Base-by-base conservation (phyloP, 192 early-diverging fungal species). In the Phlyctochytrium bullatum region DNA sequence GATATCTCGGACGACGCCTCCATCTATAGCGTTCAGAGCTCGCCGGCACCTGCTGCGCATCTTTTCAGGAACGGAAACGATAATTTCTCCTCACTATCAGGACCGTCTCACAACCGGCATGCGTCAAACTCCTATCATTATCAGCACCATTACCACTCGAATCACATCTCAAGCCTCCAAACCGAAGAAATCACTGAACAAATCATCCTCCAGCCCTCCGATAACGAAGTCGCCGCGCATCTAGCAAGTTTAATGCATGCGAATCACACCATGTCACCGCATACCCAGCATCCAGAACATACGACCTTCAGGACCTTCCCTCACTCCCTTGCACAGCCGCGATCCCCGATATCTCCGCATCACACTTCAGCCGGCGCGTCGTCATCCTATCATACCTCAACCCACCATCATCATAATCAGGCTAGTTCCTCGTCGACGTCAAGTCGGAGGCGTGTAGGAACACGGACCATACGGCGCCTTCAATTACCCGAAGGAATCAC, bases 201-300 rank as follows among this genome's bases (percentile, higher is more conserved):
- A 12, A 61, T 71, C 6, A 56, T 88, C 3, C 64, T 92, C n/a
- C 74, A 85, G 33, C 91, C 90, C n/a, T 76, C 86, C 14, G 83
- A 92, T 74, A 88, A 92, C 71, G 80, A 87, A 1, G 81, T 91
- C n/a, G 89, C 93, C 3, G 93, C 93, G 1, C 90, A 93, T 68
- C 78, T 98, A 34, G 93, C 93, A 0, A 89, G 88, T 57, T 77
- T 98, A 62, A 88, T 92, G 79, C 82, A 77, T 51, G 83, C 89
- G 72, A 90, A 95, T 66, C 92, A 92, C 68, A 95, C 95, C 27
- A 87, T 98, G 17, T 91, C 90, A 14, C 92, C 94, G 1, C 88
- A 88, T 56, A 91, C 93, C 0, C 92, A 88, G 10, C 79, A 85
- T 16, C 70, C 93, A 33, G 85, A 89, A 61, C 92, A 98, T 75